Evolutionary conservation across 2,329 filamentous ascomycete species (phyloP).

Genomic region (Zasmidium angulare): DNA sequence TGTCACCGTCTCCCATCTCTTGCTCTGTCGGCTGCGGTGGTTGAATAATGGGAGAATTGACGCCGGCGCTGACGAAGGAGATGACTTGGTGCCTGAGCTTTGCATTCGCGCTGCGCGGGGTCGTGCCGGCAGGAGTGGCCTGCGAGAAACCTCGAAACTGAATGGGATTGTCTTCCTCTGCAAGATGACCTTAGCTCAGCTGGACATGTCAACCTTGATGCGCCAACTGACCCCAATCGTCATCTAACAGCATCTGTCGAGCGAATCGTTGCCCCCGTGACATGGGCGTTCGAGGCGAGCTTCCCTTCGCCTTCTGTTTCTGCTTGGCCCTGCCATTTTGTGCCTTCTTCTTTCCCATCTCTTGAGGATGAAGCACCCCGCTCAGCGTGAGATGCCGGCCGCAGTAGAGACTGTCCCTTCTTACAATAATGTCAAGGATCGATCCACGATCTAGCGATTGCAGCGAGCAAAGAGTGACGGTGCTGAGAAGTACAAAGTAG

Average conservation of each 20-base stretch:
- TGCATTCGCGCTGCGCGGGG: slow-evolving; percentile 47
- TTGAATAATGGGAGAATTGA: slow-evolving; percentile 37
- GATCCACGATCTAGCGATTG: background rate
- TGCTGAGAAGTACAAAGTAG: slow-evolving; percentile 7
- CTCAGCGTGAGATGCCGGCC: background rate
- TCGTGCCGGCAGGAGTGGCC: slow-evolving; percentile 13
- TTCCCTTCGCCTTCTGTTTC: slow-evolving; percentile 26
- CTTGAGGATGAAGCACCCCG: background rate
- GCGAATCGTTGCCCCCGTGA: background rate
- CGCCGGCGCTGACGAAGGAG: slow-evolving; percentile 61
- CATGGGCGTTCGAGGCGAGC: slow-evolving; percentile 10
- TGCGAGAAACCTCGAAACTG: slow-evolving; percentile 32
- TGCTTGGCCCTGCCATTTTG: slow-evolving; percentile 27
- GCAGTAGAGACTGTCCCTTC: background rate
- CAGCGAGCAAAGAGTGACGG: slow-evolving; percentile 14
- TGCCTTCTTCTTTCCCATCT: slow-evolving; percentile 25
- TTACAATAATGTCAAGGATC: background rate
- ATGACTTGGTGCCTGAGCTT: slow-evolving; percentile 58
- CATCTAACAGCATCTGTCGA: slow-evolving; percentile 12
- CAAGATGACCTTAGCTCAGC: slow-evolving; percentile 7
- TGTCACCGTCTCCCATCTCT: slow-evolving; percentile 16
- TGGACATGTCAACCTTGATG: background rate
- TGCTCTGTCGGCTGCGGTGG: slow-evolving; percentile 32
- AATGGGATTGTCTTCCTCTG: slow-evolving; percentile 19
- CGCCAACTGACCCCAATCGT: slow-evolving; percentile 18